These are phyloP conservation scores for Ascomycota sp. DNA, from an alignment of 2,329 filamentous ascomycete species.

Conservation along the genomic window DNA sequence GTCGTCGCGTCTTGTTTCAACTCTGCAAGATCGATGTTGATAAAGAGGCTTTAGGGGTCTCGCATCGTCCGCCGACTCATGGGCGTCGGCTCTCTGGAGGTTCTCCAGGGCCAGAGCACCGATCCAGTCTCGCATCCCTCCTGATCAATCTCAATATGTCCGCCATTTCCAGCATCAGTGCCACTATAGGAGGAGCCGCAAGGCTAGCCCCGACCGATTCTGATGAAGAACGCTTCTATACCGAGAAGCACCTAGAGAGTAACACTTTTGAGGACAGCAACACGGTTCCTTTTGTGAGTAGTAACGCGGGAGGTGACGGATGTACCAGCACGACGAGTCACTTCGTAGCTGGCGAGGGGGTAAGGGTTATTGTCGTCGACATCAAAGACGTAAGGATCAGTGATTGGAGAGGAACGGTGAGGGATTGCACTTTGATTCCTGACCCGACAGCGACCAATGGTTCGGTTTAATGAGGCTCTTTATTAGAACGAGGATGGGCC, in stretches of 20 bases:
- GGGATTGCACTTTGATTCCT: background rate
- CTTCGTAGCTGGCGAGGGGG: constrained; percentile 62
- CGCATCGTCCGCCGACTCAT: constrained; percentile 65
- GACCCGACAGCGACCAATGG: background rate
- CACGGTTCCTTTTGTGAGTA: constrained; percentile 10
- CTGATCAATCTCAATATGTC: constrained; percentile 81
- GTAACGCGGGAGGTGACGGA: constrained; percentile 13
- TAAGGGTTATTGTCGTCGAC: constrained; percentile 12
- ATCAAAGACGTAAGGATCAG: background rate
- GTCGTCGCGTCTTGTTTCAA: background rate
- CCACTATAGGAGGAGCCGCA: constrained; percentile 81
- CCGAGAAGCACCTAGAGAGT: constrained; percentile 65
- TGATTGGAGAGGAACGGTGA: background rate
- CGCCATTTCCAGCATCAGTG: constrained; percentile 68
- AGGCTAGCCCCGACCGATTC: constrained; percentile 48
- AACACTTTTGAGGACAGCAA: constrained; percentile 53
- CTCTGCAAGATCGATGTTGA: background rate
- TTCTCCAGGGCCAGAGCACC: constrained; percentile 39
- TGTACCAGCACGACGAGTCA: constrained; percentile 34
- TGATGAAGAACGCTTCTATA: constrained; percentile 68
- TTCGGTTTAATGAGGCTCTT: background rate
- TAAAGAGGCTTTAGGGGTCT: constrained; percentile 38
- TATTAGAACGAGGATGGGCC: too few species aligned
- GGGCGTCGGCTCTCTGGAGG: constrained; percentile 33
- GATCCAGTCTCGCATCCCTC: constrained; percentile 58